Percentiles rank a stretch among this genome's conserved stretches.
Conservation (phyloP, 2,329 filamentous ascomycete genomes). For the Xylariaceae sp. region DNA sequence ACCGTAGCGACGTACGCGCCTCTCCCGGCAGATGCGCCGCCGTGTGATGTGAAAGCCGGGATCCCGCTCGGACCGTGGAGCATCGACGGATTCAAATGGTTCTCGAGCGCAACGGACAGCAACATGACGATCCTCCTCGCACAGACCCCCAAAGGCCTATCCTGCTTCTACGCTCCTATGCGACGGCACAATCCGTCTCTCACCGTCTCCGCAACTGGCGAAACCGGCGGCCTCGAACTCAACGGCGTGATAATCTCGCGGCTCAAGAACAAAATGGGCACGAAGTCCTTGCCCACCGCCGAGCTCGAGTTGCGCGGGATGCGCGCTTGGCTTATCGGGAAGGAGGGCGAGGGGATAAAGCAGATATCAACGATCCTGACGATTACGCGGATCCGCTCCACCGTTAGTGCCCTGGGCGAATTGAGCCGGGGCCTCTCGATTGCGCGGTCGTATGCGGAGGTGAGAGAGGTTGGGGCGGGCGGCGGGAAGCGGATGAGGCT, state of each 20-base stretch:
- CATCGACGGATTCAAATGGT: slow-evolving; percentile 61
- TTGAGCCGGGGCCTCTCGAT: slow-evolving; percentile 45
- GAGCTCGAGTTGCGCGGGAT: slow-evolving; percentile 53
- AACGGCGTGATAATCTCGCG: slow-evolving; percentile 57
- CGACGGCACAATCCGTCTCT: slow-evolving; percentile 19
- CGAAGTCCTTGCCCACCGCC: slow-evolving; percentile 56
- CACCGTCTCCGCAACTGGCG: slow-evolving; percentile 3
- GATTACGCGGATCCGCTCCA: slow-evolving; percentile 48
- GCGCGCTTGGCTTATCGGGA: slow-evolving; percentile 52
- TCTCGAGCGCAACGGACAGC: slow-evolving; percentile 58
- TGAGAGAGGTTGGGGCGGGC: slow-evolving; percentile 39
- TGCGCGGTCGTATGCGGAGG: slow-evolving; percentile 44
- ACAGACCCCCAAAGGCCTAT: slow-evolving; percentile 44
- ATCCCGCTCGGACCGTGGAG: slow-evolving; percentile 35
- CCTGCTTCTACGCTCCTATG: slow-evolving; percentile 54
- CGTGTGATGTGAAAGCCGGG: slow-evolving; percentile 11
- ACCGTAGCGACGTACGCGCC: slow-evolving; percentile 41
- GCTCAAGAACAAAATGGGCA: slow-evolving; percentile 61
- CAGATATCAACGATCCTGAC: slow-evolving; percentile 59
- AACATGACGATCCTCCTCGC: slow-evolving; percentile 56
- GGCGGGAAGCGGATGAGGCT: slow-evolving; percentile 33
- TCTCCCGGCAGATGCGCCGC: slow-evolving; percentile 7
- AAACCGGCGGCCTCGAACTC: slow-evolving; percentile 34
- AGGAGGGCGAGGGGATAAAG: slow-evolving; percentile 53
- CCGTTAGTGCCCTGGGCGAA: slow-evolving; percentile 38